Percentiles rank a stretch among this genome's conserved stretches.
These are phyloP conservation scores for Rusavskia elegans DNA, from an alignment of 495 filamentous ascomycete species.

Conservation along the genomic window DNA sequence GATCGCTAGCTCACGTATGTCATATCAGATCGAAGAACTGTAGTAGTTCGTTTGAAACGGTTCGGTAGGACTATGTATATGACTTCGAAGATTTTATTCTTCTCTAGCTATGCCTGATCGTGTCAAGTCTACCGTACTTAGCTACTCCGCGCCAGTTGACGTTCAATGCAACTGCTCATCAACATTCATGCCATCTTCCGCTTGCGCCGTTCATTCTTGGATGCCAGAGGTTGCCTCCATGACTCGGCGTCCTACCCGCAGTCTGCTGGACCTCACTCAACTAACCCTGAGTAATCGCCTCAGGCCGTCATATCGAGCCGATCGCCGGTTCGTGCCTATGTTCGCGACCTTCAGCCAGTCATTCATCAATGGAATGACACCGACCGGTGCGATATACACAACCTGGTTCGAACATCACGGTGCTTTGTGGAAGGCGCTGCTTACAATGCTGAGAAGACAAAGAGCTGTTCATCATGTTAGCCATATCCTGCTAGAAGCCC, in stretches of 20 bases:
- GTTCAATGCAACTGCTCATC: background rate
- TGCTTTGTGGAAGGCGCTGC: constrained; percentile 1
- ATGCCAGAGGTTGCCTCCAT: no score
- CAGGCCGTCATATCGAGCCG: background rate
- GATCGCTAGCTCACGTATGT: no score
- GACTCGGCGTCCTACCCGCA: no score
- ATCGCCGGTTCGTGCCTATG: background rate
- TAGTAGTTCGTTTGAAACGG: no score
- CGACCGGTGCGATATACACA: background rate
- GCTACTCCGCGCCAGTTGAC: background rate
- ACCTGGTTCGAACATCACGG: background rate
- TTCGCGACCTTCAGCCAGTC: background rate
- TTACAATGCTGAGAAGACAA: constrained; percentile 97
- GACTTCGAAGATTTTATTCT: background rate
- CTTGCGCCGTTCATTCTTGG: no score
- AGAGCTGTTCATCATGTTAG: constrained; percentile 41
- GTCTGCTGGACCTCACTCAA: no score
- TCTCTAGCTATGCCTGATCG: background rate
- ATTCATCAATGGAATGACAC: background rate
- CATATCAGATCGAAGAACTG: no score
- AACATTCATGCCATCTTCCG: background rate
- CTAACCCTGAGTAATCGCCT: no score
- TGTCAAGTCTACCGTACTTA: background rate
- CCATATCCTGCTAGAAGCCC: background rate
- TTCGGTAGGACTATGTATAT: no score